Evolutionary conservation across 2,329 filamentous ascomycete species (phyloP), one percentile per base, ranked within the genome.

Genomic region (Neodidymelliopsis sp.): DNA sequence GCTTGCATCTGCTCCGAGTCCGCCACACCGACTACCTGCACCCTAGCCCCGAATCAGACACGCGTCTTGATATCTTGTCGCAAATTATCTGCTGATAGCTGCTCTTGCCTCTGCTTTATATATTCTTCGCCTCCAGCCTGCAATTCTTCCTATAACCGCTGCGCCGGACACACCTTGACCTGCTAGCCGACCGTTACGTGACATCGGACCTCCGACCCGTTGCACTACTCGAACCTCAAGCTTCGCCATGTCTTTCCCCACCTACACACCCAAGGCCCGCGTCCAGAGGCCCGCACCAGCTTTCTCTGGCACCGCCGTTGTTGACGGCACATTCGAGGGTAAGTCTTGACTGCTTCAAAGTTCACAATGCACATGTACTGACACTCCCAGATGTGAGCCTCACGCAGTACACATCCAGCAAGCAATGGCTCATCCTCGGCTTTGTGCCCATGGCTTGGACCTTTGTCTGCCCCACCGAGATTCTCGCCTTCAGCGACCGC

Each of bases 381-480:
- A 63, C 50, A 30, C 11, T 12, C 20, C 24, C 57, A 74, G 72
- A 74, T 29, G 53, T 72, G 48, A 70, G 63, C 63, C 65, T 75
- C 35, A 69, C 66, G 20, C 54, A 66, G 56, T 78, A 74, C 64
- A 72, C 69, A 22, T 63, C 66, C 33, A 73, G 66, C 57, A 76
- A 77, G 52, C 75, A 80, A 74, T 81, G 84, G 84, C 80, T 86
- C 50, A 77, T 86, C 61, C 82, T 87, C 24, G 80, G 83, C 57
- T 87, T 87, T 77, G 83, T 86, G 70, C 84, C 84, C 48, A 84
- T 85, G 74, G 84, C 85, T 63, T 87, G 84, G 79, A 86, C 84
- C 59, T 87, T 86, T 60, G 83, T 87, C 67, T 87, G 84, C 76
- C 82, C 83, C 20, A 84, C 82, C 66, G 82, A 87, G 73, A 85